These are phyloP conservation scores for Fusarium annulatum DNA, from an alignment of 2,329 filamentous ascomycete species.

Conservation along the genomic window DNA sequence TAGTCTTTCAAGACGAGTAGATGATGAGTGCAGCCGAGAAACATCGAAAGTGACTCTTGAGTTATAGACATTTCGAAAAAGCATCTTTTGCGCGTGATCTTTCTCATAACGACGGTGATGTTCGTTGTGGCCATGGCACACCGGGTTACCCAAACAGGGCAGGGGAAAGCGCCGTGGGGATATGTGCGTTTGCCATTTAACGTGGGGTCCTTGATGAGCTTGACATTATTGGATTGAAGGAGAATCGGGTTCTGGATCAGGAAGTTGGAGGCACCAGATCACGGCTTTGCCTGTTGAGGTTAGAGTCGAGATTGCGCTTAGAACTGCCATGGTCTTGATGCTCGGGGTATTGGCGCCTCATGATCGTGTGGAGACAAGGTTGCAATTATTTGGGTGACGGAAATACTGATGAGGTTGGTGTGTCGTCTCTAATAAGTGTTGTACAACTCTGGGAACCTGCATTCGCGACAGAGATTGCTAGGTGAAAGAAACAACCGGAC, in stretches of 20 bases:
- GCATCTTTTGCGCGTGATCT: constrained; percentile 19
- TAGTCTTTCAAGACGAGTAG: not conserved
- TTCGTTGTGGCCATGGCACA: not conserved
- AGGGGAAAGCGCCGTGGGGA: constrained; percentile 22
- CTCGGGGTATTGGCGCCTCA: not conserved
- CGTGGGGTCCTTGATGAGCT: not conserved
- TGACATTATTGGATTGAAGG: not conserved
- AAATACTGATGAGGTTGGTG: not conserved
- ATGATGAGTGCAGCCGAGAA: not conserved
- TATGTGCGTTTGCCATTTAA: constrained; percentile 2
- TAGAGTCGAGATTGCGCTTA: constrained; percentile 22
- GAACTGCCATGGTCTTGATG: constrained; percentile 7
- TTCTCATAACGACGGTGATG: not conserved
- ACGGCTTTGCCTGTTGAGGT: constrained; percentile 4
- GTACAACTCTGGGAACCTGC: not conserved
- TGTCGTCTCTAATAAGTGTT: not conserved
- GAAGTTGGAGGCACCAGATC: constrained; percentile 29
- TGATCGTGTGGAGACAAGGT: not conserved
- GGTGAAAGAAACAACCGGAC: not conserved
- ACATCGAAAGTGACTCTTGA: not conserved
- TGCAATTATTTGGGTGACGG: not conserved
- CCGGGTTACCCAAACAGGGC: not conserved
- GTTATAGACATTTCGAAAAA: constrained; percentile 13
- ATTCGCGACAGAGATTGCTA: not conserved
- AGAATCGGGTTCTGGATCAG: constrained; percentile 6